phyloP scores from a whole-genome alignment of 2,329 filamentous ascomycete species.

The Fusarium poae region DNA sequence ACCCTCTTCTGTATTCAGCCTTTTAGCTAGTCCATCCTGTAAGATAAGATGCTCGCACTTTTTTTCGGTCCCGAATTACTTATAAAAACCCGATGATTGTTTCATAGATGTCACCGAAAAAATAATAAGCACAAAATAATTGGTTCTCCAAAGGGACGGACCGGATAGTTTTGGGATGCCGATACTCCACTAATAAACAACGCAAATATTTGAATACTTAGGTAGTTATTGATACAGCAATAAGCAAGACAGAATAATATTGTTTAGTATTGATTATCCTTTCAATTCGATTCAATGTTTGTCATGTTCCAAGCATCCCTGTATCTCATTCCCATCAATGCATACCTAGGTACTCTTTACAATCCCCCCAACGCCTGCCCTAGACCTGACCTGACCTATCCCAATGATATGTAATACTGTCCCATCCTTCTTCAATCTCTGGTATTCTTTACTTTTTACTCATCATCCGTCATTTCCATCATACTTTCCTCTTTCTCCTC shows the following conservation, averaged over 20 bases:
- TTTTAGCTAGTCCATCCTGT: neutral
- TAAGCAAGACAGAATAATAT: neutral
- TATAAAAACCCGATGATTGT: constrained; percentile 2
- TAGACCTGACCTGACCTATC: constrained; percentile 14
- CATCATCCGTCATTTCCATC: constrained; percentile 70
- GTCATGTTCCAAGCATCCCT: neutral
- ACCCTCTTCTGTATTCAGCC: constrained; percentile 13
- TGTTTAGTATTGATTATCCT: neutral
- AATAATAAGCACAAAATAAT: constrained; percentile 43
- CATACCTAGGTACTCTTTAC: constrained; percentile 5
- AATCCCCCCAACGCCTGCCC: constrained; percentile 36
- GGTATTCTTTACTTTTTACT: constrained; percentile 44
- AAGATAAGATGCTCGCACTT: constrained; percentile 16
- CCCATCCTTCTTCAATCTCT: constrained; percentile 6
- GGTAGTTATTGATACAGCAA: neutral
- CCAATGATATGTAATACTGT: constrained; percentile 23
- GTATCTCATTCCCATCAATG: constrained; percentile 7
- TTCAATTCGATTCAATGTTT: neutral
- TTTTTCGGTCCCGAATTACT: constrained; percentile 11
- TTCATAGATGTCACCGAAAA: constrained; percentile 10
- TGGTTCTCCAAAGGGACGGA: constrained; percentile 28
- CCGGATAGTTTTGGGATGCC: constrained; percentile 36
- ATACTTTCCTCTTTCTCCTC: constrained; percentile 61
- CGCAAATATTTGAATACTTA: constrained; percentile 8
- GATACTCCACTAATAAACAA: constrained; percentile 25